phyloP scores from a whole-genome alignment of 2,329 filamentous ascomycete species.

The Neopestalotiopsis clavispora region DNA sequence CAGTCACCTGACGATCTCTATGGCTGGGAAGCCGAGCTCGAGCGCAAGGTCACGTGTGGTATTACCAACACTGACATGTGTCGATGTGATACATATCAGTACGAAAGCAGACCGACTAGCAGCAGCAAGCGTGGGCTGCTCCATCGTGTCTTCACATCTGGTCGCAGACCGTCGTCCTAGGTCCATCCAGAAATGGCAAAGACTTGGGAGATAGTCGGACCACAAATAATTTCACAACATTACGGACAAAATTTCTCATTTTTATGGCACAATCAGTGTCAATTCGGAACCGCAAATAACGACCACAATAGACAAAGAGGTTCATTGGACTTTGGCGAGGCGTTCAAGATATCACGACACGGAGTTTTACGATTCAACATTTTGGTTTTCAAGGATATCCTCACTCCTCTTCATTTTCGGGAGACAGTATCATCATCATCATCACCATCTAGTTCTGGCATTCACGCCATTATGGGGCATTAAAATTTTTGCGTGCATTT shows the following conservation, averaged over 20 bases:
- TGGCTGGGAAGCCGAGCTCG: conserved; percentile 59
- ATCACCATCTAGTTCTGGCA: not conserved
- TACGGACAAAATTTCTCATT: not conserved
- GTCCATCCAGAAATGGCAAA: not conserved
- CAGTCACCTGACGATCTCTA: conserved; percentile 48
- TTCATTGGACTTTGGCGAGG: conserved; percentile 15
- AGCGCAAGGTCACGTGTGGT: conserved; percentile 33
- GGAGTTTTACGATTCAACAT: conserved; percentile 4
- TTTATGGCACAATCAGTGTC: conserved; percentile 22
- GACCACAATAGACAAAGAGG: conserved; percentile 13
- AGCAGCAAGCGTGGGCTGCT: conserved; percentile 40
- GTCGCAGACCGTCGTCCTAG: conserved; percentile 20
- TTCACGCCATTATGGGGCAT: not conserved
- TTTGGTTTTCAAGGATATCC: conserved; percentile 12
- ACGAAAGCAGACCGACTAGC: conserved; percentile 28
- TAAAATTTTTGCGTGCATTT: not conserved
- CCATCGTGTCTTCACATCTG: conserved; percentile 43
- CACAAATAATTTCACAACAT: not conserved
- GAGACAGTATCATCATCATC: conserved; percentile 13
- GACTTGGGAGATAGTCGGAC: not conserved
- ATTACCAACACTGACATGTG: conserved; percentile 25
- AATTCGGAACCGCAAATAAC: conserved; percentile 23
- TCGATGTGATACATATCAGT: conserved; percentile 30
- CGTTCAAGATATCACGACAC: conserved; percentile 17
- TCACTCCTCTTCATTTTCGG: conserved; percentile 13